Base-by-base conservation (phyloP, 495 filamentous ascomycete genomes). In the Lepidopterella palustris region DNA sequence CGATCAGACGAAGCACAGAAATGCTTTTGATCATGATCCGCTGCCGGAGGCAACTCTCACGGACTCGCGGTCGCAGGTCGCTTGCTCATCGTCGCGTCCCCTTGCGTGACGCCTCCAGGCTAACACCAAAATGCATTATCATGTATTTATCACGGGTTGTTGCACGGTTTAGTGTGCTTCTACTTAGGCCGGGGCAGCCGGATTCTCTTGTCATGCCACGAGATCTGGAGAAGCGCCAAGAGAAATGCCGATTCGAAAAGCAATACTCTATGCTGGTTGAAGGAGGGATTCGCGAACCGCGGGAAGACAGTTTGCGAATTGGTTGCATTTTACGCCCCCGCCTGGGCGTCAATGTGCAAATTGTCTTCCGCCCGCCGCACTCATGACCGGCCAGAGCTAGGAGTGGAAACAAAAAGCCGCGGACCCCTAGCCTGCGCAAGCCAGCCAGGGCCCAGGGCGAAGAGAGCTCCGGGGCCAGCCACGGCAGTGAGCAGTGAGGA, bases 221-320 rank as follows among this genome's bases (percentile, higher is more conserved):
- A 2, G 35, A n/a, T 35, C 31, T 58, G n/a, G 53, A 51, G 52
- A 18, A 21, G 58, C 42, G 58, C 31, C 58, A 64, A 57, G 57
- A 9, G 45, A 53, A 57, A 60, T 58, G 58, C 45, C 62, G 54
- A 45, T 47, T 61, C 48, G 55, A 64, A 61, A 61, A 65, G 62
- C 62, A 65, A 58, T 61, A 54, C 35, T 6, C 28, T 25, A 23
- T 58, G 45, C 50, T 45, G 23, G 45, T 47, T 52, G 52, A 28
- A 53, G 60, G 54, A 53, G n/a, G 35, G 45, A 40, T 53, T 55
- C 13, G 39, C 53, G 27, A 32, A 26, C 54, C 24, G 29, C 55
- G 56, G 45, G 45, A 15, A 24, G 47, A 25, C 18, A 23, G 52
- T 49, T 58, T 8, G 45, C 47, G 26, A 18, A 52, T 20, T 20